These are phyloP conservation scores for Phytophthora pluvialis DNA, from an alignment of 352 stramenopile genomes.

Conservation along the genomic window DNA sequence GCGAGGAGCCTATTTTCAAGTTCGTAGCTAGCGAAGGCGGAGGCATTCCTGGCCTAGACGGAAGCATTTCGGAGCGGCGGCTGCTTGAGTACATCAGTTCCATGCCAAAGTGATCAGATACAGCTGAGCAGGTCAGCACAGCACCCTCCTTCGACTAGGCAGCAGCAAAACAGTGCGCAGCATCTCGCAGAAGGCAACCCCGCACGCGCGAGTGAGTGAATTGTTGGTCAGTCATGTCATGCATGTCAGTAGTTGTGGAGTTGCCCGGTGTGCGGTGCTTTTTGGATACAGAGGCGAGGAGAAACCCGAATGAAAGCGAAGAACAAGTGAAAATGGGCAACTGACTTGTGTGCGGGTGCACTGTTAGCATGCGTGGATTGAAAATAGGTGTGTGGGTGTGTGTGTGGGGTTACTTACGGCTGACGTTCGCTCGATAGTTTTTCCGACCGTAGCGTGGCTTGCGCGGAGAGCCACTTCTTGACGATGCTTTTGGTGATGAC, in stretches of 20 bases:
- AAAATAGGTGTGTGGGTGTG: not conserved
- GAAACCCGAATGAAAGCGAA: constrained; percentile 35
- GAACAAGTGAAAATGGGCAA: constrained; percentile 30
- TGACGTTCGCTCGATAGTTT: constrained; percentile 76
- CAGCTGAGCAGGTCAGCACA: constrained; percentile 15
- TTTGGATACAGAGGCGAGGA: constrained; percentile 36
- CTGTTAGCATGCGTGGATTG: constrained; percentile 14
- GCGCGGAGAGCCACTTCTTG: constrained; percentile 39
- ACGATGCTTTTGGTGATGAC: constrained; percentile 40
- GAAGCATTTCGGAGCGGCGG: constrained; percentile 78
- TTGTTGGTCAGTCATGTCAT: constrained; percentile 67
- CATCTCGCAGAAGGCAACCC: constrained; percentile 51
- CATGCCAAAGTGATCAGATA: constrained; percentile 61
- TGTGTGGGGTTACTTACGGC: constrained; percentile 48
- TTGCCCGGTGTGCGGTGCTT: constrained; percentile 32
- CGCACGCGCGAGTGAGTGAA: constrained; percentile 68
- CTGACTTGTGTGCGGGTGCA: constrained; percentile 20
- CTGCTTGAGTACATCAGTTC: constrained; percentile 83
- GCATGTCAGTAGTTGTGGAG: constrained; percentile 47
- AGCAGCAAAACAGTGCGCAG: constrained; percentile 23
- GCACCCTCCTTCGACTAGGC: constrained; percentile 22
- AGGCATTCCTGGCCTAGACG: constrained; percentile 81
- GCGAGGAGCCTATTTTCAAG: constrained; percentile 88
- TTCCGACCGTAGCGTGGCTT: constrained; percentile 74
- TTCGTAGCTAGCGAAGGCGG: constrained; percentile 88